A percentile compares a stretch with the other conserved stretches of the same genome.
phyloP scores from a whole-genome alignment of 768 basidiomycete species.

The Suillus tomentosus region DNA sequence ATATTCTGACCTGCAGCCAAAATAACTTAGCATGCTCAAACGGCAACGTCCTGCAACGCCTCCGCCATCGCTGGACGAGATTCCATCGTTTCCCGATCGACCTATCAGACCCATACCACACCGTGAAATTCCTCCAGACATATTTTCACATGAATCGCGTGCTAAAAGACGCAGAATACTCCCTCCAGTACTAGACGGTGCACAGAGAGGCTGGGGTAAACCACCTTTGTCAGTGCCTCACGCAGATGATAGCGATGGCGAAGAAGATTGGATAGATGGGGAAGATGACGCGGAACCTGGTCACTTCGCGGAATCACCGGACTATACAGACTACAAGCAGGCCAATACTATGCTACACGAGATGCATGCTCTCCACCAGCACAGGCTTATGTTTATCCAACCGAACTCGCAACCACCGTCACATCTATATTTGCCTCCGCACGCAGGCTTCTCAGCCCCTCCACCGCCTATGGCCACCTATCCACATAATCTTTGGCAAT shows the following conservation, averaged over 20 bases:
- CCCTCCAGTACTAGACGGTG: conserved; percentile 57
- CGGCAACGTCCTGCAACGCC: conserved; percentile 52
- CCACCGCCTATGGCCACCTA: conserved; percentile 2
- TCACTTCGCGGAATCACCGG: conserved; percentile 9
- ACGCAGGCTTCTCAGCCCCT: conserved; percentile 2
- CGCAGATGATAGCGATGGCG: conserved; percentile 27
- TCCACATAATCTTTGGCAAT: conserved; percentile 9
- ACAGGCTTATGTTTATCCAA: conserved; percentile 50
- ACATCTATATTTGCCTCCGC: neutral
- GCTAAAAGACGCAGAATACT: conserved; percentile 56
- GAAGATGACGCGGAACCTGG: conserved; percentile 39
- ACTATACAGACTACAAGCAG: conserved; percentile 48
- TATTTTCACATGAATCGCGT: conserved; percentile 31
- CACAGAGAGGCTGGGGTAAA: conserved; percentile 45
- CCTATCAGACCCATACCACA: conserved; percentile 19
- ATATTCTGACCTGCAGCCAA: neutral
- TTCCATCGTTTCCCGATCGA: conserved; percentile 22
- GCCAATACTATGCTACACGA: conserved; percentile 70
- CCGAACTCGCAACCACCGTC: conserved; percentile 16
- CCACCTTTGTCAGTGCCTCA: neutral
- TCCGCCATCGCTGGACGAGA: conserved; percentile 35
- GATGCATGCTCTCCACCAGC: conserved; percentile 67
- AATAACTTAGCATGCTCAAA: conserved; percentile 50
- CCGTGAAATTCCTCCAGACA: conserved; percentile 13
- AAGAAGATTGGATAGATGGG: conserved; percentile 36